phyloP scores from a whole-genome alignment of 257 asterid genomes.

The Primulina eburnea region DNA sequence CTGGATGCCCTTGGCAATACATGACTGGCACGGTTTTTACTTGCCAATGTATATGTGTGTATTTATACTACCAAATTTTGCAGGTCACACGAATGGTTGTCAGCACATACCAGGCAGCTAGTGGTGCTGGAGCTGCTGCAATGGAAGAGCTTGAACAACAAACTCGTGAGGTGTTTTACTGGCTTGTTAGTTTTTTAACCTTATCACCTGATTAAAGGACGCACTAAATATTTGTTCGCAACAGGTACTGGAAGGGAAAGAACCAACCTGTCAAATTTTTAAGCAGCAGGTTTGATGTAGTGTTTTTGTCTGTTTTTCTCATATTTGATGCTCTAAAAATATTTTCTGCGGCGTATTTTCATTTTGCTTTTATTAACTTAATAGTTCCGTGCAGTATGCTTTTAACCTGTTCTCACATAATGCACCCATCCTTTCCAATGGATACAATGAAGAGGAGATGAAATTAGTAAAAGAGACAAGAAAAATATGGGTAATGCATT shows the following conservation, averaged over 20 bases:
- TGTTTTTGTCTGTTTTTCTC: conserved; percentile 4
- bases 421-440: conserved; percentile 83
- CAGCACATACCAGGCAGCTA: conserved; percentile 67
- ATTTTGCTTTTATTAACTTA: conserved; percentile 8
- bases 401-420: conserved; percentile 96
- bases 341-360: conserved; percentile 12
- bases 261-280: conserved; percentile 85
- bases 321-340: not conserved
- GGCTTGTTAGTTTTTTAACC: not conserved
- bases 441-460: conserved; percentile 99
- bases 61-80: not conserved
- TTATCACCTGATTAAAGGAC: not conserved
- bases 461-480: conserved; percentile 90
- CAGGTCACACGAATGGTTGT: conserved; percentile 64
- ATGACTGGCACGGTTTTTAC: not conserved
- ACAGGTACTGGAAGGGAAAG: conserved; percentile 78
- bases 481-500: conserved; percentile 79
- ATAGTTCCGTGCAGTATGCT: conserved; percentile 66
- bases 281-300: conserved; percentile 57
- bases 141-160: conserved; percentile 97
- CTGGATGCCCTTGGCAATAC: not conserved
- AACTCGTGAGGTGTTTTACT: conserved; percentile 70
- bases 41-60: not conserved
- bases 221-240: conserved; percentile 13
- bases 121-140: conserved; percentile 97